phyloP scores from a whole-genome alignment of 1,139 yeast species.

The Saccharomyces pastorianus region DNA sequence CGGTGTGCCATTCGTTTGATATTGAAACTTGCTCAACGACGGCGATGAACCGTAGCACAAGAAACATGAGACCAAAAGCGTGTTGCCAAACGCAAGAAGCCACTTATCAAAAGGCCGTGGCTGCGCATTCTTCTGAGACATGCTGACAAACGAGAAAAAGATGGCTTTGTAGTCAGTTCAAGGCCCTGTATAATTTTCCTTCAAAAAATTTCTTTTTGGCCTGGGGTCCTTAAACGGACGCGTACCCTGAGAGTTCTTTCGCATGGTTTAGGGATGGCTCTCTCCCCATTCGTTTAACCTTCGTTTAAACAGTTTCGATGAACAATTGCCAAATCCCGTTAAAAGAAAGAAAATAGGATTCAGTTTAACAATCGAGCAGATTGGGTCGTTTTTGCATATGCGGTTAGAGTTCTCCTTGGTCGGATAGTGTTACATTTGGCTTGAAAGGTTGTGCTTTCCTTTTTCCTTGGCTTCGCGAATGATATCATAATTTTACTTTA shows the following conservation, averaged over 20 bases:
- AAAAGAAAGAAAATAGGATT: neutral
- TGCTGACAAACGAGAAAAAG: neutral
- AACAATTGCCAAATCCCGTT: neutral
- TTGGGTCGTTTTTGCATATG: too few relatives aligned
- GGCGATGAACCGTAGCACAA: neutral
- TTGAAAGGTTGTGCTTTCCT: neutral
- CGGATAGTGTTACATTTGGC: neutral
- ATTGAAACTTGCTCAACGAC: slow-evolving; percentile 1
- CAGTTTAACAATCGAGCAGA: neutral
- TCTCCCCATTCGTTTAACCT: neutral
- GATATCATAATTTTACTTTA: neutral
- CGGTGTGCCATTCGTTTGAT: slow-evolving; percentile 1
- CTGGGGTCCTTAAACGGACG: neutral
- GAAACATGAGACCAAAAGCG: neutral
- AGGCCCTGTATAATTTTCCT: neutral
- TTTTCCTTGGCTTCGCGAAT: neutral
- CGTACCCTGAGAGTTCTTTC: neutral
- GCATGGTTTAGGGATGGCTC: neutral
- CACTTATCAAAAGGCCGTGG: neutral
- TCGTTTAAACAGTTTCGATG: neutral
- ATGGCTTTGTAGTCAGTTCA: slow-evolving; percentile 1
- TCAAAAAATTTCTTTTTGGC: neutral
- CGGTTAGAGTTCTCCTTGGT: neutral
- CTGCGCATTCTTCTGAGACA: neutral
- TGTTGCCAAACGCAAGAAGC: neutral